Conservation (phyloP, 768 basidiomycete species). For the Dendrothele bispora region DNA sequence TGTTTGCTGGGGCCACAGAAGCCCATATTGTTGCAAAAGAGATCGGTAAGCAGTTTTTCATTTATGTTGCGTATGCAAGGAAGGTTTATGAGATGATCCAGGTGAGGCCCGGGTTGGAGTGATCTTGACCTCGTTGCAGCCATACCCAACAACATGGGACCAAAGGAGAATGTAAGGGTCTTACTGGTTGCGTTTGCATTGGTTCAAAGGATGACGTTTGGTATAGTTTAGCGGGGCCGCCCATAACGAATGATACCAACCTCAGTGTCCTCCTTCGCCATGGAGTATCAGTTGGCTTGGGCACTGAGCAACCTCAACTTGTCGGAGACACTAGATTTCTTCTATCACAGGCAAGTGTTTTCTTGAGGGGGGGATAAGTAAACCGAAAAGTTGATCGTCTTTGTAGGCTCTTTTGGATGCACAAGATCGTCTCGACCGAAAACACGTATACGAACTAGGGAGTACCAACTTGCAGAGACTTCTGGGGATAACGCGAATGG, state of each 20-base stretch:
- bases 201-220: constrained; percentile 8
- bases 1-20: constrained; percentile 62
- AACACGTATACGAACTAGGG: constrained; percentile 33
- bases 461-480: constrained; percentile 6
- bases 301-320: constrained; percentile 59
- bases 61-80: constrained; percentile 1
- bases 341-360: constrained; percentile 1
- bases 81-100: no score
- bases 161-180: constrained; percentile 56
- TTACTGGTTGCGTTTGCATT: not conserved
- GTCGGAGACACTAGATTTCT: constrained; percentile 1
- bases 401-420: constrained; percentile 47
- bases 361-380: not conserved
- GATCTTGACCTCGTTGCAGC: constrained; percentile 54
- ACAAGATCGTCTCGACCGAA: constrained; percentile 39
- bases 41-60: constrained; percentile 40
- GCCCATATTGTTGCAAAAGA: constrained; percentile 68
- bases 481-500: constrained; percentile 22
- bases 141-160: constrained; percentile 78
- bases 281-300: constrained; percentile 82
- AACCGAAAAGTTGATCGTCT: not conserved
- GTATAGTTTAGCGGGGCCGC: constrained; percentile 70
- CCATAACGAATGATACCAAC: constrained; percentile 61
- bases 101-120: constrained; percentile 51
- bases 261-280: constrained; percentile 64